Evolutionary conservation across 805 yeast genomes (phyloP).

Genomic region (Yamadazyma sp.): DNA sequence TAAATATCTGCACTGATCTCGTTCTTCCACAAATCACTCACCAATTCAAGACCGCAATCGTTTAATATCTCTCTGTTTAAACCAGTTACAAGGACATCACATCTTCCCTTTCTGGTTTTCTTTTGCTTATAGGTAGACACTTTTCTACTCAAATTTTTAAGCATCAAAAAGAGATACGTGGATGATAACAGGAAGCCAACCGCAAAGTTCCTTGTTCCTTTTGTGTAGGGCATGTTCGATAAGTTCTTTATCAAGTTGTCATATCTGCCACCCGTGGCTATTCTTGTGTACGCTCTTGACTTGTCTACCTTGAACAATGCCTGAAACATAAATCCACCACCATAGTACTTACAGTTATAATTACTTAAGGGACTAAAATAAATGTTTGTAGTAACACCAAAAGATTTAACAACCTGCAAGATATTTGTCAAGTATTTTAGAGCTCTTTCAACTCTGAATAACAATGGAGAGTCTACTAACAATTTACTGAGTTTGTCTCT

Average conservation of each 20-base stretch:
- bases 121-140: conserved; percentile 20
- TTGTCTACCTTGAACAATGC: conserved; percentile 66
- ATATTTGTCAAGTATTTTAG: conserved; percentile 63
- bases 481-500: conserved; percentile 60
- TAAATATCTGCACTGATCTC: conserved; percentile 74
- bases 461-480: conserved; percentile 71
- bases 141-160: conserved; percentile 28
- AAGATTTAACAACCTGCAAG: conserved; percentile 47
- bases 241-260: conserved; percentile 69
- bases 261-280: conserved; percentile 95
- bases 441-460: conserved; percentile 61
- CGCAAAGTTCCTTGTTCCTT: conserved; percentile 43
- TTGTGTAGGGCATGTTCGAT: conserved; percentile 46
- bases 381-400: conserved; percentile 60
- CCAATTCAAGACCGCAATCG: conserved; percentile 61
- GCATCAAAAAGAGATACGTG: conserved; percentile 34
- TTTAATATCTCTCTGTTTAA: conserved; percentile 56
- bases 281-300: conserved; percentile 41
- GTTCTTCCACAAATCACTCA: conserved; percentile 69
- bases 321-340: conserved; percentile 85
- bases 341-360: conserved; percentile 76
- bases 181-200: conserved; percentile 86
- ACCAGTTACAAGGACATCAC: conserved; percentile 80
- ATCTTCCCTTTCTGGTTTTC: conserved; percentile 44
- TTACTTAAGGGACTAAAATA: conserved; percentile 80